Conservation (phyloP, 2,329 filamentous ascomycete genomes). For the Penicillium psychrosexuale region DNA sequence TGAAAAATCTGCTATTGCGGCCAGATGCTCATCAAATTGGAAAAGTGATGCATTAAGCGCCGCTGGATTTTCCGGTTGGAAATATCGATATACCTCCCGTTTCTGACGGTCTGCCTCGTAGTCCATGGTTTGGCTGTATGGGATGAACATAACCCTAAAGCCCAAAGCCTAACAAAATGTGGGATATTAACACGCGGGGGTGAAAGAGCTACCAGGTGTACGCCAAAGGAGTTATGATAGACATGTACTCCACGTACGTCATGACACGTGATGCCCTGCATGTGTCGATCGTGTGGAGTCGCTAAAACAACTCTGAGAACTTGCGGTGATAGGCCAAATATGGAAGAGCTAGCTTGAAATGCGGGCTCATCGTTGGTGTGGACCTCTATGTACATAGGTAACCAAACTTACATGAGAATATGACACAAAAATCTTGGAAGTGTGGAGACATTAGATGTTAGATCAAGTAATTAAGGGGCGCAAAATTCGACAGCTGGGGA, state of each 20-base stretch:
- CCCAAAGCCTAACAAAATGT: neutral
- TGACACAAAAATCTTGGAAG: neutral
- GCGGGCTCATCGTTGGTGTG: neutral
- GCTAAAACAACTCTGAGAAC: neutral
- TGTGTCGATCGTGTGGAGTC: neutral
- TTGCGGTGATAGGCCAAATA: neutral
- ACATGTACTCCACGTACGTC: neutral
- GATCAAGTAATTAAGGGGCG: neutral
- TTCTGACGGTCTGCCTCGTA: slow-evolving; percentile 13
- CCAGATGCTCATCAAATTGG: neutral
- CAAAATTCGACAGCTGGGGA: neutral
- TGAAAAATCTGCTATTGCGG: neutral
- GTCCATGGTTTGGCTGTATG: neutral
- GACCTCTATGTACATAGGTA: neutral
- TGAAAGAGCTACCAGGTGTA: neutral
- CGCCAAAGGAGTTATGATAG: neutral
- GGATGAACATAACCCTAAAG: neutral
- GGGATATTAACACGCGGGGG: neutral
- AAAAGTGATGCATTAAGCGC: slow-evolving; percentile 4
- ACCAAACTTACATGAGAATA: neutral
- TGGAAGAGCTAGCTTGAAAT: neutral
- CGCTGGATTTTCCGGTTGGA: slow-evolving; percentile 12
- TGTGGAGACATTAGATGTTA: neutral
- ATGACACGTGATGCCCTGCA: neutral
- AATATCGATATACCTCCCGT: slow-evolving; percentile 19